Base-by-base conservation (phyloP, 2,329 filamentous ascomycete genomes). In the Albifimbria verrucaria region DNA sequence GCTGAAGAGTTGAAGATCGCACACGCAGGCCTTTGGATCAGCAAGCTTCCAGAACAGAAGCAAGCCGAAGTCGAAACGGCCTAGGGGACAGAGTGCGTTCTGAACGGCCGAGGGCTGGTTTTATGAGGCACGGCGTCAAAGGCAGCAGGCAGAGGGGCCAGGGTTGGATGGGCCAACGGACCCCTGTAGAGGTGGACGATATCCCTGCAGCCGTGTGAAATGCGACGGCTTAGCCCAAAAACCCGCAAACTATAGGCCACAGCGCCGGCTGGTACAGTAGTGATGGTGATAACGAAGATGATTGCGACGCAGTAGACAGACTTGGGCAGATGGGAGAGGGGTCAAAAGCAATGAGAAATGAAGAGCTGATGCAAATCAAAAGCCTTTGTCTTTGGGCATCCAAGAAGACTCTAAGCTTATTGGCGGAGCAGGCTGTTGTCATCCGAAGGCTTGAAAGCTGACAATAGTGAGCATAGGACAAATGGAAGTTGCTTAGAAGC, bases 31-130 rank as follows among this genome's bases (percentile, higher is more conserved):
- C 59, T 58, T 45, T 54, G 43, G 59, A 54, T 53, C 55, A 55
- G 60, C 57, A 57, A 60, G 55, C 59, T 62, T 60, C 57, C 57
- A 53, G 50, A 52, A 56, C 41, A 57, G 53, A 56, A 58, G 56
- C 57, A 52, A 57, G 58, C 57, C 56, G 52, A 50, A 51, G 55
- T 49, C 44, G 47, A 54, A 48, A 44, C 32, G 32, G 12, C 32
- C 32, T 39, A n/a, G 18, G 12, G 11, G 32, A 39, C 18, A n/a
- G 32, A 39, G 18, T 12, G 12, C 11, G 32, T 17, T 39, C 6
- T 39, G 32, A 39, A 39, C 32, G 32, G 32, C 32, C 32, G 32
- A 39, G 32, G 32, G 32, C 32, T 39, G 32, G 32, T 15, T 39
- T 39, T 39, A 39, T 17, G 32, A 39, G 32, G 18, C 32, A n/a